These are phyloP conservation scores for Ceriops zippeliana DNA, from an alignment of 345 rosid genomes.

Conservation along the genomic window DNA sequence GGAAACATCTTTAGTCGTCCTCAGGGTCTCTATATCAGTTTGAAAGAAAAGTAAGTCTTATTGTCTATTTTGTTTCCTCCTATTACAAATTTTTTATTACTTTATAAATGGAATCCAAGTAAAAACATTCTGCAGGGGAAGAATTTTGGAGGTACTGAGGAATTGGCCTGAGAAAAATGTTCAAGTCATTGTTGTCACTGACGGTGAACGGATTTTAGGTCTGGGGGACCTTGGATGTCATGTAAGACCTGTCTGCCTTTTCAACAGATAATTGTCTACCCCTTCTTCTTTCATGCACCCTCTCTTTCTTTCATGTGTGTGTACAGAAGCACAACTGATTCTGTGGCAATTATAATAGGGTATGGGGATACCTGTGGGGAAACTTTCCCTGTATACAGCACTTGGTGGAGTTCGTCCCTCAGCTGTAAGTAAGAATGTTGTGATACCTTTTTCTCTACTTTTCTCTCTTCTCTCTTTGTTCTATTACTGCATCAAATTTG, in stretches of 20 bases:
- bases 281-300: neutral
- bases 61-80: neutral
- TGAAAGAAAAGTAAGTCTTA: constrained; percentile 74
- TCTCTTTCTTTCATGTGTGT: neutral
- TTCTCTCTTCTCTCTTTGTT: neutral
- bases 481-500: neutral
- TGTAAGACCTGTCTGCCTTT: constrained; percentile 30
- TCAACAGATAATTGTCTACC: neutral
- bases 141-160: constrained; percentile 77
- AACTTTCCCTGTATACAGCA: constrained; percentile 88
- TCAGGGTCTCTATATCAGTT: constrained; percentile 93
- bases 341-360: constrained; percentile 41
- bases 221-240: constrained; percentile 98
- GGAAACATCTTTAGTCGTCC: constrained; percentile 97
- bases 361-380: constrained; percentile 98
- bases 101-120: neutral
- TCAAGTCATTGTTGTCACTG: constrained; percentile 95
- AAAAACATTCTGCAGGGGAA: constrained; percentile 52
- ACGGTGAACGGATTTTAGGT: constrained; percentile 94
- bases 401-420: constrained; percentile 98
- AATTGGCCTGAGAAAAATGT: constrained; percentile 96
- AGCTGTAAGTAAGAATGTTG: constrained; percentile 51
- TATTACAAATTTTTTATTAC: neutral
- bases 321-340: neutral
- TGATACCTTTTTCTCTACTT: neutral